Evolutionary conservation across 192 early-diverging fungal genomes (phyloP).

Genomic region (Linnemannia elongata): DNA sequence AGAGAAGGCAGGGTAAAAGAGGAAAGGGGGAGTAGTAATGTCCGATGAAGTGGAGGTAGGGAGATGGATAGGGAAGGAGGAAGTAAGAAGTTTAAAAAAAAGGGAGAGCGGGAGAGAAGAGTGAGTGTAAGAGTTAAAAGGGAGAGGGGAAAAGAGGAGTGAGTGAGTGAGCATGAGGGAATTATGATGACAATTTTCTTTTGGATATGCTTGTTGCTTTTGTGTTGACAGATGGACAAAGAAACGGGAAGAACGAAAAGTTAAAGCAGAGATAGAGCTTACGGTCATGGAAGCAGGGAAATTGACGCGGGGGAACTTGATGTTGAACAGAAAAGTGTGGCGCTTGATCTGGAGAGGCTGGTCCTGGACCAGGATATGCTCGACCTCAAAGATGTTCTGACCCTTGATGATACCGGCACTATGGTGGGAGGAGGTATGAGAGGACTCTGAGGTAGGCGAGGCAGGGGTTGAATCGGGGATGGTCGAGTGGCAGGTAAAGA

Average conservation of each 20-base stretch:
- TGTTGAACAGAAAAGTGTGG: slow-evolving; percentile 51
- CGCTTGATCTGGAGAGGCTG: slow-evolving; percentile 30
- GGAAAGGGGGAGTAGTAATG: not conserved
- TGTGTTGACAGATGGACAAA: not conserved
- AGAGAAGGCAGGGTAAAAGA: not conserved
- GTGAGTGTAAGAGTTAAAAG: not conserved
- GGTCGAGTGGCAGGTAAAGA: slow-evolving; percentile 34
- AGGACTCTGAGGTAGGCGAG: not conserved
- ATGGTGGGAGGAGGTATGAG: not conserved
- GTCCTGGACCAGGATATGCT: slow-evolving; percentile 36
- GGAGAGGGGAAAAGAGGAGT: not conserved
- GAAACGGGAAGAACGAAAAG: not conserved
- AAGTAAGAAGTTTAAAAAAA: not conserved
- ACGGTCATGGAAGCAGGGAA: slow-evolving; percentile 42
- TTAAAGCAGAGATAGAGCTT: not conserved
- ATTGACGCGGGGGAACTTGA: slow-evolving; percentile 51
- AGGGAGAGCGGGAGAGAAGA: not conserved
- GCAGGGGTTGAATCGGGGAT: slow-evolving; percentile 17
- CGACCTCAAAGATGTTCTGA: slow-evolving; percentile 31
- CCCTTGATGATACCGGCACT: not conserved
- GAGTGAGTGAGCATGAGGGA: not conserved
- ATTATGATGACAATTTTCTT: not conserved
- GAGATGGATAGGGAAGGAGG: not conserved
- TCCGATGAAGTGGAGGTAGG: not conserved
- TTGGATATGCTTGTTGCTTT: not conserved